Percentiles rank a stretch among this genome's conserved stretches.
These are phyloP conservation scores for Neurospora terricola DNA, from an alignment of 495 filamentous ascomycete genomes.

Conservation along the genomic window DNA sequence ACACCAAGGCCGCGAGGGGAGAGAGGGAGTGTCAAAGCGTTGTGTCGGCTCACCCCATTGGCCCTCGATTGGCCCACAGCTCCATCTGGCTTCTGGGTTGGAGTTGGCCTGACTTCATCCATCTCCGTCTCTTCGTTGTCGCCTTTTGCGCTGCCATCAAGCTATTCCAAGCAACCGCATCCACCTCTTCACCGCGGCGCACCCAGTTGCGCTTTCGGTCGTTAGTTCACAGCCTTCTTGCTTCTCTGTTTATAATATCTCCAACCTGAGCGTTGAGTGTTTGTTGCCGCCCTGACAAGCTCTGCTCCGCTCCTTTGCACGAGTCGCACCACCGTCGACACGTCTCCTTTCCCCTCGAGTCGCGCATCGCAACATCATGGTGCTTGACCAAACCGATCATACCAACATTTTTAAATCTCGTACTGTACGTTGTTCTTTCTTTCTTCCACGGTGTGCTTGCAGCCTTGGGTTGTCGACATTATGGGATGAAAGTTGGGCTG, in stretches of 20 bases:
- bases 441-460: neutral
- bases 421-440: slow-evolving; percentile 8
- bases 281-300: neutral
- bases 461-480: neutral
- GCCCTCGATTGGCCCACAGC: neutral
- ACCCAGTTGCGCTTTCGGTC: neutral
- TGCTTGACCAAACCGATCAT: slow-evolving; percentile 9
- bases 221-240: neutral
- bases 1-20: neutral
- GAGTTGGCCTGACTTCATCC: neutral
- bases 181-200: neutral
- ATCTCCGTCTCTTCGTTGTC: neutral
- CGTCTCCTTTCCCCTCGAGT: neutral
- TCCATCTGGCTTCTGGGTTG: neutral
- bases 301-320: neutral
- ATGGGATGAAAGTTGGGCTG: neutral
- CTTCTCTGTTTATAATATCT: neutral
- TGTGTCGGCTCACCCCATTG: neutral
- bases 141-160: neutral
- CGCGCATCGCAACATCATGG: slow-evolving; percentile 20
- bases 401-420: slow-evolving; percentile 10
- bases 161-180: neutral
- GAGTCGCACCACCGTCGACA: neutral
- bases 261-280: neutral
- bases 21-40: neutral